Evolutionary conservation across 2,329 filamentous ascomycete genomes (phyloP), one percentile per base, ranked within the genome.

Genomic region (Rachicladosporium sp.): DNA sequence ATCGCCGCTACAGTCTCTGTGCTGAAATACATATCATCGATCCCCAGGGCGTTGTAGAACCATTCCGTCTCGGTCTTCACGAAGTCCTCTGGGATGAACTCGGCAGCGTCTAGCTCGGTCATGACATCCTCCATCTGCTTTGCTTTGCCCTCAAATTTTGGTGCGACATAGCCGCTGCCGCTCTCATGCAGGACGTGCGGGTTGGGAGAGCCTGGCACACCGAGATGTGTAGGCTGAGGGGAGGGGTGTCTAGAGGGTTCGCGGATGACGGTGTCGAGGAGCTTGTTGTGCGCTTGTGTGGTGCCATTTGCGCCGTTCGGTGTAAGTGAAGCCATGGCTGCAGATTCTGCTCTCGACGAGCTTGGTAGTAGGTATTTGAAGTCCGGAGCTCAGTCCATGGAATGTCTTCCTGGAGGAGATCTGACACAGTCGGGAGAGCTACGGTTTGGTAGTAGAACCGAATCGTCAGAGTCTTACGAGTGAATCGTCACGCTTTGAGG

Each of bases 21-120:
- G 59, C 88, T 79, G 68, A 96, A 96, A 71, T 95, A 96, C 65
- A 93, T 89, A 70, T 95, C 91, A 57, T 98, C 91, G 54, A 98
- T 98, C 52, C 91, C 91, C 15, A 98, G 77, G 62, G 93, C 82
- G 60, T 91, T 84, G 70, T 98, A 98, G 70, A 98, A 98, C 89
- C 91, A 98, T 44, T 77, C 73, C 37, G 88, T 84, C 65, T 98
- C 88, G 19, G 78, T 73, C 46, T 93, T 82, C 46, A 95, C 74
- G 49, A 93, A 82, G 38, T 82, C 71, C 42, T 75, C 72, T 2
- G 91, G 91, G 45, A 98, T 84, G 74, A 93, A 95, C 44, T 80
- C 83, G 56, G 80, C 82, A 48, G 80, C 74, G 55, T 77, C 72
- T 51, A 95, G 78, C 56, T 80, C 69, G 49, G 81, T 78, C 76